Conservation (phyloP, 2,329 filamentous ascomycete species). For the Curvularia spicifera region DNA sequence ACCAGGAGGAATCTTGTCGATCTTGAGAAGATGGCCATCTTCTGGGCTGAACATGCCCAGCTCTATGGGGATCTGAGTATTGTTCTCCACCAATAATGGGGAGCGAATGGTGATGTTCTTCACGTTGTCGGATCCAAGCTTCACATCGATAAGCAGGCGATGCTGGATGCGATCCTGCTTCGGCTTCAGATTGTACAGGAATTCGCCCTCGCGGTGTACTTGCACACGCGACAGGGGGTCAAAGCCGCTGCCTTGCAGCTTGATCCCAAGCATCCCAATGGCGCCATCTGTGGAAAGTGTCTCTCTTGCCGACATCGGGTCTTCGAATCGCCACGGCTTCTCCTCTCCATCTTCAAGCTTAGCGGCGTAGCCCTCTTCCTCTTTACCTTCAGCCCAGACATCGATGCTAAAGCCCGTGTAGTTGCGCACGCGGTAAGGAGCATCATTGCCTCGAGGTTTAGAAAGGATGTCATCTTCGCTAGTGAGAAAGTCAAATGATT, state of each 20-base stretch:
- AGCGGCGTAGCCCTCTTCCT: constrained; percentile 73
- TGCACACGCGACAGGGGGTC: constrained; percentile 87
- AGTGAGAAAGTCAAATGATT: constrained; percentile 88
- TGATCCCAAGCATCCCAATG: constrained; percentile 78
- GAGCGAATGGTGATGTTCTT: constrained; percentile 97
- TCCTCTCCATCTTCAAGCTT: constrained; percentile 89
- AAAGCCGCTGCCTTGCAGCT: constrained; percentile 91
- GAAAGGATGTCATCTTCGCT: constrained; percentile 89
- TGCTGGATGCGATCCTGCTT: constrained; percentile 86
- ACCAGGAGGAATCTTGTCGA: constrained; percentile 95
- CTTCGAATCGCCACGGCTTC: constrained; percentile 93
- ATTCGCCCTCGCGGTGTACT: constrained; percentile 93
- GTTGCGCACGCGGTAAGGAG: constrained; percentile 91
- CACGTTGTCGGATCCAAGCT: constrained; percentile 90
- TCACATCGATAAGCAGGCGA: constrained; percentile 89
- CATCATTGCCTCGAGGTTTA: constrained; percentile 88
- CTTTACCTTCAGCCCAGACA: constrained; percentile 74
- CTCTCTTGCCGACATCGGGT: constrained; percentile 95
- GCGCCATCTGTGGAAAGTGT: constrained; percentile 84
- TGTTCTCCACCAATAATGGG: constrained; percentile 90
- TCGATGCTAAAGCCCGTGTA: constrained; percentile 92
- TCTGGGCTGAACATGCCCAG: constrained; percentile 87
- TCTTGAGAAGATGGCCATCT: constrained; percentile 90
- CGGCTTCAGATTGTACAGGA: constrained; percentile 85
- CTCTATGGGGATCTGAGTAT: constrained; percentile 95